A percentile compares a stretch with the other conserved stretches of the same genome.
These are phyloP conservation scores for Candida mattraensis DNA, from an alignment of 805 yeast genomes.

Conservation along the genomic window DNA sequence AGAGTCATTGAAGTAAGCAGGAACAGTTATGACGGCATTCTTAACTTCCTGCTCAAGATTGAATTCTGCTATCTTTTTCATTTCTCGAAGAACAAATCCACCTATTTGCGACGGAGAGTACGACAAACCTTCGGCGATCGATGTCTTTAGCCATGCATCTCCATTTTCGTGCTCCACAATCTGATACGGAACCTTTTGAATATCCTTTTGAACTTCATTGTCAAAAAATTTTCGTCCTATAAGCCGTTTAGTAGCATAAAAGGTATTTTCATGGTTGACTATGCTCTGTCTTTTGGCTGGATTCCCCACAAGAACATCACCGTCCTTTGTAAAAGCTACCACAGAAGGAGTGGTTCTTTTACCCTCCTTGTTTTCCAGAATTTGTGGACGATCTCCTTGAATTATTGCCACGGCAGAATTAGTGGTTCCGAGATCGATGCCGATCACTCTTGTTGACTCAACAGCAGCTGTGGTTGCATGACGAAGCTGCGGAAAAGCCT, in stretches of 20 bases:
- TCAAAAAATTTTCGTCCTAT: slow-evolving; percentile 93
- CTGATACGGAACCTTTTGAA: slow-evolving; percentile 85
- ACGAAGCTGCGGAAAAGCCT: not conserved
- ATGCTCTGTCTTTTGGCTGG: slow-evolving; percentile 97
- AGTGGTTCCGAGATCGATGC: slow-evolving; percentile 86
- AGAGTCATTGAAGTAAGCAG: slow-evolving; percentile 86
- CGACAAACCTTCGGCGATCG: slow-evolving; percentile 63
- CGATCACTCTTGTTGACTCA: slow-evolving; percentile 55
- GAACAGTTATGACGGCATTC: slow-evolving; percentile 89
- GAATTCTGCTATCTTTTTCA: slow-evolving; percentile 92
- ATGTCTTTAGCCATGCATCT: slow-evolving; percentile 90
- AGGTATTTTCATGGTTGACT: slow-evolving; percentile 89
- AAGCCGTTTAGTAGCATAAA: slow-evolving; percentile 91
- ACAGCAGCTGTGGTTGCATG: slow-evolving; percentile 2
- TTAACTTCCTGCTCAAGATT: slow-evolving; percentile 74
- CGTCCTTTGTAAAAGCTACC: slow-evolving; percentile 86
- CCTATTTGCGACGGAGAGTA: slow-evolving; percentile 97
- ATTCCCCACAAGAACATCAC: slow-evolving; percentile 89
- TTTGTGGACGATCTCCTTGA: slow-evolving; percentile 76
- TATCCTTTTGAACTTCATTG: slow-evolving; percentile 86
- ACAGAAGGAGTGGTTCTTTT: slow-evolving; percentile 87
- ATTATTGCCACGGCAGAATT: slow-evolving; percentile 86
- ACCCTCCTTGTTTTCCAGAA: slow-evolving; percentile 78
- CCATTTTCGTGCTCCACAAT: slow-evolving; percentile 89
- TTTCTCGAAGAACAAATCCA: slow-evolving; percentile 86